Percentiles rank a stretch among this genome's conserved stretches.
phyloP scores from a whole-genome alignment of 306 rosid species.

The Ziziphus jujuba region DNA sequence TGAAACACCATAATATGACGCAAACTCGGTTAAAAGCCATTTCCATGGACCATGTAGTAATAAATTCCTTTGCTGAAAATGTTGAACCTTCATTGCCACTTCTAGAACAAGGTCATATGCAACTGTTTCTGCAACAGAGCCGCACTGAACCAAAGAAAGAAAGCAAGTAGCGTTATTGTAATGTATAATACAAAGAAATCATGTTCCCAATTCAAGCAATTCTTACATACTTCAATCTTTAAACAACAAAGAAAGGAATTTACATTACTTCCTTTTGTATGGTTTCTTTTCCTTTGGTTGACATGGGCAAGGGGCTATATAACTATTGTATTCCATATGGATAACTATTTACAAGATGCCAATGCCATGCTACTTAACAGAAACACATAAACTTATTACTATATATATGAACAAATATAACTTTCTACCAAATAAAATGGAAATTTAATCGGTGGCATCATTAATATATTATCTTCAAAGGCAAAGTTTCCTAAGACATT shows the following conservation, averaged over 20 bases:
- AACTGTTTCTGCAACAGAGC: constrained; percentile 94
- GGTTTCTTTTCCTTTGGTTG: not conserved
- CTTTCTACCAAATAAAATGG: not conserved
- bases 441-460: no score
- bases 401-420: no score
- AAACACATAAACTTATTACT: no score
- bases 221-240: not conserved
- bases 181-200: not conserved
- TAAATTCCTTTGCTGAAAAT: constrained; percentile 84
- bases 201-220: not conserved
- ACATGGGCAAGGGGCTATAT: not conserved
- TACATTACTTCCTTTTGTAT: not conserved
- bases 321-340: no score
- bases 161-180: constrained; percentile 15
- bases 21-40: constrained; percentile 93
- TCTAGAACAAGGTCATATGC: constrained; percentile 91
- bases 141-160: constrained; percentile 53
- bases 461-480: no score
- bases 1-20: constrained; percentile 91
- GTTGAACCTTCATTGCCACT: constrained; percentile 92
- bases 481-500: not conserved
- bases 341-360: no score
- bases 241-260: constrained; percentile 1
- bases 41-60: constrained; percentile 86
- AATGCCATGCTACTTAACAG: no score